Base-by-base conservation (phyloP, 2,329 filamentous ascomycete species). In the Juglanconis juglandina region DNA sequence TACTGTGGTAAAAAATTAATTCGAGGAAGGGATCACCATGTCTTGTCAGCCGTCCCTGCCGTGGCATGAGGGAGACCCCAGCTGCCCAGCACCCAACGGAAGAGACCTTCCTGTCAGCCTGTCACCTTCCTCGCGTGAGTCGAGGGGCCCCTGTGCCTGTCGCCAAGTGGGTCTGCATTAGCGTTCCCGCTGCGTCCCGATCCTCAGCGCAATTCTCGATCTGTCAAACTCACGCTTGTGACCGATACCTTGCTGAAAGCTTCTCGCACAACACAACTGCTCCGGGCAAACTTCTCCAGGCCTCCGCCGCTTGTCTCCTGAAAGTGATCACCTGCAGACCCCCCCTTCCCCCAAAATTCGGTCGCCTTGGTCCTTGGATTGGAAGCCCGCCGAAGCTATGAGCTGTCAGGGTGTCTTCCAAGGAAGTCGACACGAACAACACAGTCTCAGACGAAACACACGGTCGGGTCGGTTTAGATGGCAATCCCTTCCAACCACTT, bases 151-250 rank as follows among this genome's bases (percentile, higher is more conserved):
- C 48, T 41, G 48, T 35, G 53, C 53, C 44, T 56, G 53, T 35
- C 44, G 52, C 37, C 44, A 1, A 35, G 39, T 54, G 52, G 52
- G 41, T 7, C 13, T 46, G 34, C 48, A 34, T 48, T 56, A 56
- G 53, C 44, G 53, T 41, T 54, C 39, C 53, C 53, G 53, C 42
- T 39, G 44, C 13, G 32, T 41, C 4, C 33, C 53, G 53, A 56
- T 56, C 44, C 47, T 24, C 46, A 56, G 53, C 53, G 17, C 44
- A 48, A 54, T 56, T 49, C 44, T 48, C 53, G 53, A 56, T 56
- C 53, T 56, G 39, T 48, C 44, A 56, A 48, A 49, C 44, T 30
- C n/a, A 32, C 53, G 53, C 53, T 56, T 56, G 32, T 30, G 42
- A 48, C 42, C 17, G 53, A 9, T 41, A 10, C 42, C 49, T 34